Percentiles rank a stretch among this genome's conserved stretches.
phyloP scores from a whole-genome alignment of 345 rosid species.

The Eutrema heterophyllum region DNA sequence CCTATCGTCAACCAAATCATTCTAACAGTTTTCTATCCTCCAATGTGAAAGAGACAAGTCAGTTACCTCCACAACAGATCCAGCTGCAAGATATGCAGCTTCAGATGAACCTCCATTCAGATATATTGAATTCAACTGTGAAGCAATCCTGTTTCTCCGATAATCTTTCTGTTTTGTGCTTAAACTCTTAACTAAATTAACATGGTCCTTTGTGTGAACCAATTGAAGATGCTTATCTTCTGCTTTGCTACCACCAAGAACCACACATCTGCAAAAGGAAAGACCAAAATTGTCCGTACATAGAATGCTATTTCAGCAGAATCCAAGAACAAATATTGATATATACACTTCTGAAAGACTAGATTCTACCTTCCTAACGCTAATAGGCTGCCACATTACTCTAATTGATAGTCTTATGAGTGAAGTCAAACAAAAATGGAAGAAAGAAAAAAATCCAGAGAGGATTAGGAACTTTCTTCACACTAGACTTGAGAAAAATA shows the following conservation, averaged over 20 bases:
- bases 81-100: conserved; percentile 85
- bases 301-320: background rate
- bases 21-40: background rate
- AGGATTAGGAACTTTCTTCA: conserved; percentile 21
- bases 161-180: conserved; percentile 59
- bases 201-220: conserved; percentile 67
- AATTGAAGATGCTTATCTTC: conserved; percentile 51
- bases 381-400: background rate
- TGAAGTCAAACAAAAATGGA: background rate
- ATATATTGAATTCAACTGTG: conserved; percentile 67
- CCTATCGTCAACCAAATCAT: background rate
- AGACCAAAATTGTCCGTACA: background rate
- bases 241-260: conserved; percentile 60
- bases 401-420: background rate
- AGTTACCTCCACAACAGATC: conserved; percentile 77
- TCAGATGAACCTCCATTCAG: conserved; percentile 80
- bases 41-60: background rate
- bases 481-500: background rate
- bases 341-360: background rate
- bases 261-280: conserved; percentile 56
- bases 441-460: background rate
- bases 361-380: background rate
- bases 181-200: conserved; percentile 52
- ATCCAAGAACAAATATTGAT: background rate
- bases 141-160: conserved; percentile 47